phyloP scores from a whole-genome alignment of 257 asterid species.

The Solanum peruvianum region DNA sequence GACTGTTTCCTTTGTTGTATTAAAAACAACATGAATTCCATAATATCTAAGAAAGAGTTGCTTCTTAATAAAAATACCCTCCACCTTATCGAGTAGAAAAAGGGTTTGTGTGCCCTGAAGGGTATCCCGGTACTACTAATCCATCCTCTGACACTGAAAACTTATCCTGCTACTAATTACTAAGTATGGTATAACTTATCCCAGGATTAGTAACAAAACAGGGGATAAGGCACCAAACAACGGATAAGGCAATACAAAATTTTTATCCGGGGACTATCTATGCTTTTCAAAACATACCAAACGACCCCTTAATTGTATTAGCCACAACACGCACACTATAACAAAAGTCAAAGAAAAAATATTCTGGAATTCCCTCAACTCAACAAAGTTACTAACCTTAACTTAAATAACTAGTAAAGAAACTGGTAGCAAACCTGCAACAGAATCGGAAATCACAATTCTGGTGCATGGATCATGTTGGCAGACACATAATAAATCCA shows the following conservation, averaged over 20 bases:
- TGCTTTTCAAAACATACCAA: background rate
- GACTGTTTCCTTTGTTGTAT: background rate
- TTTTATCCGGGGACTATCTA: background rate
- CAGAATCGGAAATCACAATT: background rate
- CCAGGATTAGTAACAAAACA: background rate
- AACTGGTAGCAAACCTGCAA: background rate
- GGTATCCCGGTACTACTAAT: background rate
- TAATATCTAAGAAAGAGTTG: background rate
- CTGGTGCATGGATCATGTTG: background rate
- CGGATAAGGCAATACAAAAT: background rate
- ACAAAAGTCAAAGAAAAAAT: background rate
- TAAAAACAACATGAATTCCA: background rate
- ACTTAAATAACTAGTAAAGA: background rate
- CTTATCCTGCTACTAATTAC: background rate
- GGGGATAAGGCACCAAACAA: background rate
- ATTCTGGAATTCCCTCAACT: background rate
- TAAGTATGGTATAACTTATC: background rate
- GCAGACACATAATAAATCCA: background rate
- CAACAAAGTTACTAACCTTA: background rate
- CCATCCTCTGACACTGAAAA: background rate
- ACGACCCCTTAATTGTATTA: background rate
- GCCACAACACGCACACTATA: background rate
- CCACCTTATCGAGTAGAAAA: background rate
- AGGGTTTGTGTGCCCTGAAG: background rate
- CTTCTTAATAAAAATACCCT: background rate